phyloP scores from a whole-genome alignment of 2,329 filamentous ascomycete species.

The Dactylellina haptotyla region DNA sequence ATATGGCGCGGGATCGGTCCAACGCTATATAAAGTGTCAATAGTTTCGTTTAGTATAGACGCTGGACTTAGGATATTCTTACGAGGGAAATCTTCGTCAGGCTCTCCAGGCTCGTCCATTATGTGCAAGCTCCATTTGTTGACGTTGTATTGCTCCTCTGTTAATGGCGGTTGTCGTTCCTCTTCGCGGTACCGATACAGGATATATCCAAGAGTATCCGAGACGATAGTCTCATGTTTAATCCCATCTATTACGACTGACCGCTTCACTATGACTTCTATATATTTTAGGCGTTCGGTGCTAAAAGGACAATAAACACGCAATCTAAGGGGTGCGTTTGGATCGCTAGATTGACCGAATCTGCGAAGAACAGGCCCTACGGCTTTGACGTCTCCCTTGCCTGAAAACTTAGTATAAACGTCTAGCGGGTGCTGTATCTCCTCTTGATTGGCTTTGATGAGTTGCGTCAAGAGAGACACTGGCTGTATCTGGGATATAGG shows the following conservation, averaged over 20 bases:
- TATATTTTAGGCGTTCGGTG: slow-evolving; percentile 71
- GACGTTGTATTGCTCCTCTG: slow-evolving; percentile 75
- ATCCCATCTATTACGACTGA: slow-evolving; percentile 73
- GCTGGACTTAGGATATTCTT: slow-evolving; percentile 2
- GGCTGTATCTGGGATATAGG: slow-evolving; percentile 65
- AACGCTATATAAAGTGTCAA: slow-evolving; percentile 65
- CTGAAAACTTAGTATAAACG: slow-evolving; percentile 78
- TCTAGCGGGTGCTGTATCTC: slow-evolving; percentile 78
- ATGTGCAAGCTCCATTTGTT: slow-evolving; percentile 85
- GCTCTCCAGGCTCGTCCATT: slow-evolving; percentile 80
- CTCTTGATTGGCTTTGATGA: slow-evolving; percentile 75
- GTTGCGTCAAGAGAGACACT: slow-evolving; percentile 56
- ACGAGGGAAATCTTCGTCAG: slow-evolving; percentile 81
- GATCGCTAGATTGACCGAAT: slow-evolving; percentile 44
- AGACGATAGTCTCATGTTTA: slow-evolving; percentile 73
- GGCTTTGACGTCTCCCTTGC: slow-evolving; percentile 76
- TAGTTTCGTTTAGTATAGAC: neutral
- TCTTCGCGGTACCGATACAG: slow-evolving; percentile 82
- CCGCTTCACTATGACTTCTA: slow-evolving; percentile 77
- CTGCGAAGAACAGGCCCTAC: slow-evolving; percentile 38
- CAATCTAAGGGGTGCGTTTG: slow-evolving; percentile 71
- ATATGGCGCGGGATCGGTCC: slow-evolving; percentile 77
- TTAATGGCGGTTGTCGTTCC: slow-evolving; percentile 74
- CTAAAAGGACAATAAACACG: slow-evolving; percentile 81
- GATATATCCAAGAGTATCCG: slow-evolving; percentile 82